Evolutionary conservation across 2,329 filamentous ascomycete genomes (phyloP).

Genomic region (Aspergillus sp.): DNA sequence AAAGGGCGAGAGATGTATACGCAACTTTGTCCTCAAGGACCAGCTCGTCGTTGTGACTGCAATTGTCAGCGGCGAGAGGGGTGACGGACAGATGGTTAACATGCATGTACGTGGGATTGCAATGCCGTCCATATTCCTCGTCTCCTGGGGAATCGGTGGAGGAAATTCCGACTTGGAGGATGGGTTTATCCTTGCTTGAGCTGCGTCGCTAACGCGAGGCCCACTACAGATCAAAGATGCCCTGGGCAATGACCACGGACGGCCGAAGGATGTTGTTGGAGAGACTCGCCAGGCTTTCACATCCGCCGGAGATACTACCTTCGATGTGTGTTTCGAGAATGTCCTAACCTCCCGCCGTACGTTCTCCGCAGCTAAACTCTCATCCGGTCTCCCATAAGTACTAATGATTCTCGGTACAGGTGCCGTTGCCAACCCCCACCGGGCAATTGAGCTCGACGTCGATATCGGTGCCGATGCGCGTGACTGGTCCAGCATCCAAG

Average conservation of each 20-base stretch:
- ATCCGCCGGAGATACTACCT: slow-evolving; percentile 85
- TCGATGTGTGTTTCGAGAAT: slow-evolving; percentile 97
- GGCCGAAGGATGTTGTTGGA: slow-evolving; percentile 86
- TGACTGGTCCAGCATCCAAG: slow-evolving; percentile 96
- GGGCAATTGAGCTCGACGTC: slow-evolving; percentile 87
- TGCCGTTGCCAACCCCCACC: slow-evolving; percentile 56
- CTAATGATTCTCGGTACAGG: slow-evolving; percentile 30
- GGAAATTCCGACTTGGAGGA: background rate
- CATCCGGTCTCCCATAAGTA: background rate
- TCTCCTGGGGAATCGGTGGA: background rate
- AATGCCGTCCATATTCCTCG: background rate
- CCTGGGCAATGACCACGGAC: slow-evolving; percentile 93
- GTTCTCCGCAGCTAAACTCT: slow-evolving; percentile 37
- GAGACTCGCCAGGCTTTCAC: slow-evolving; percentile 95
- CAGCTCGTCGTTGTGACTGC: slow-evolving; percentile 95
- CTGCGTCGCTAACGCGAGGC: slow-evolving; percentile 17
- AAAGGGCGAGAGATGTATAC: slow-evolving; percentile 83
- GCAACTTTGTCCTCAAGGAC: slow-evolving; percentile 92
- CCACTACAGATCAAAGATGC: slow-evolving; percentile 81
- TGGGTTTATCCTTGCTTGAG: slow-evolving; percentile 12
- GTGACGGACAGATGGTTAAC: slow-evolving; percentile 91
- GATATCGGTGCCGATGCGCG: slow-evolving; percentile 97
- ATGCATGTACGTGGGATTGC: slow-evolving; percentile 71
- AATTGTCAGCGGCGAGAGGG: slow-evolving; percentile 80
- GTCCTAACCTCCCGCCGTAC: slow-evolving; percentile 68